These are phyloP conservation scores for Brassica carinata DNA, from an alignment of 345 rosid species.

Conservation along the genomic window DNA sequence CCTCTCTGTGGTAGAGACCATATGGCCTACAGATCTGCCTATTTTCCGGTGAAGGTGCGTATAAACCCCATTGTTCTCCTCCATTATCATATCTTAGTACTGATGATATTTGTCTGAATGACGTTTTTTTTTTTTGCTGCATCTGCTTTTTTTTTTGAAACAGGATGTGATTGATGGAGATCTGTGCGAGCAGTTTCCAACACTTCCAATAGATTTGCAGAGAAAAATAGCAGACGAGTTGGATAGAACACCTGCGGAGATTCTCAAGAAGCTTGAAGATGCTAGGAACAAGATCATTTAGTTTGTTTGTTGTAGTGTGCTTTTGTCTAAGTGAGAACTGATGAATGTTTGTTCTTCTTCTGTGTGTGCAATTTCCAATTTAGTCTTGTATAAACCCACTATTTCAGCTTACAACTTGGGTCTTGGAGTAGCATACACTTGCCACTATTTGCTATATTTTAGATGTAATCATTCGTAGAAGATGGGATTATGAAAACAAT, in stretches of 20 bases:
- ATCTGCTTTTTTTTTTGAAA: slow-evolving; percentile 18
- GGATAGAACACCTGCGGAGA: slow-evolving; percentile 97
- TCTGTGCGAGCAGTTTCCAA: slow-evolving; percentile 95
- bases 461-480: background rate
- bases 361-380: background rate
- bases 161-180: slow-evolving; percentile 99
- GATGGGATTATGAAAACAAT: no score
- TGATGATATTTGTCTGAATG: background rate
- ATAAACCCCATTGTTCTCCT: background rate
- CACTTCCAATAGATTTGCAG: slow-evolving; percentile 81
- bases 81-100: background rate
- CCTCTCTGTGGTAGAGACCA: slow-evolving; percentile 64
- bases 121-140: background rate
- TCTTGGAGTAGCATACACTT: no score
- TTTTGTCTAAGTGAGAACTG: background rate
- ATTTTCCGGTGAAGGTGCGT: slow-evolving; percentile 81
- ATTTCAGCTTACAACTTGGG: background rate
- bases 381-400: background rate
- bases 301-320: background rate
- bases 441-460: no score
- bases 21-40: slow-evolving; percentile 92
- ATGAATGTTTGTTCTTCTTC: background rate
- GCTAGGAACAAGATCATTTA: slow-evolving; percentile 76
- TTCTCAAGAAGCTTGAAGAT: slow-evolving; percentile 96
- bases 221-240: slow-evolving; percentile 91